Evolutionary conservation across 495 filamentous ascomycete genomes (phyloP), one percentile per base, ranked within the genome.

Genomic region (Hyaloscypha finlandica): DNA sequence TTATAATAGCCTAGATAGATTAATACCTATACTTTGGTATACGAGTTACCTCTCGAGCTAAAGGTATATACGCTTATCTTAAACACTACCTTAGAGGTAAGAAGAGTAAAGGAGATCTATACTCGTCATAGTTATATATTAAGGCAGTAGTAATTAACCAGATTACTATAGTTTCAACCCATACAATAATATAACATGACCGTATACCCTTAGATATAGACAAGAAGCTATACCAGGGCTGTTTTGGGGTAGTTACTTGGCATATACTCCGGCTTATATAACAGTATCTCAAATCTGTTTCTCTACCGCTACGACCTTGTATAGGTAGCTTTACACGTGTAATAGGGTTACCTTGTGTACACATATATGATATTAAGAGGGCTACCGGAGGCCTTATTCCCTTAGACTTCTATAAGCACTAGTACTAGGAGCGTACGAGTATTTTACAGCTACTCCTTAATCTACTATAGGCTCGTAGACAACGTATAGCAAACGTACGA

Each of bases 371-470:
- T 48, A 48, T 48, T 8, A 8, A 19, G 42, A 48, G 42, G 42
- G 42, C 42, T 48, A 48, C 42, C 8, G 42, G 42, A 8, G 42
- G 42, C 19, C 42, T 48, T 48, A 48, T 48, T 48, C 42, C 42
- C 8, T 48, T 19, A 48, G 42, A 48, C 42, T 48, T 48, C 42
- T 19, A 48, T 19, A 19, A 48, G 42, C 42, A 48, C 42, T 48
- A 19, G 42, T 48, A 48, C 42, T 48, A 19, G 42, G 42, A 48
- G 8, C 42, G 42, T 48, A 48, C 8, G 42, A 48, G 42, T 48
- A 48, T 19, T 48, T 48, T 48, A 48, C 42, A 48, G 42, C 42
- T 19, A 48, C 42, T 48, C 42, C 42, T 48, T 48, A 48, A 48
- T 19, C 42, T 19, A 19, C 42, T 48, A 48, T 48, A 48, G 42